Percentiles rank a stretch among this genome's conserved stretches.
Conservation (phyloP, 768 basidiomycete genomes). For the Phlebiopsis flavidoalba region DNA sequence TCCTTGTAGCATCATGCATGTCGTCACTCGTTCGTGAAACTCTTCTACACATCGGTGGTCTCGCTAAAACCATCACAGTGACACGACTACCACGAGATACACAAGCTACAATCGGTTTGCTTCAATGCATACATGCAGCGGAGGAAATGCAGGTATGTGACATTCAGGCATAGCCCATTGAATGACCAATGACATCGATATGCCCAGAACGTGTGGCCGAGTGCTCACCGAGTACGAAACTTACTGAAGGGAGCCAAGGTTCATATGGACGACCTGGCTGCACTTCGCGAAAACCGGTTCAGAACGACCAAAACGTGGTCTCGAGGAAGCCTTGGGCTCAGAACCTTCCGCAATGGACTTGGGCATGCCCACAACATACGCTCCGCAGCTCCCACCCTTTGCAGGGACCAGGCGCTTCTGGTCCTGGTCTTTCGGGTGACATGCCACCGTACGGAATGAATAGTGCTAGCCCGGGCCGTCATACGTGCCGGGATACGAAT, state of each 20-base stretch:
- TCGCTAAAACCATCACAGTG: conserved; percentile 37
- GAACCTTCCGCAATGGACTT: conserved; percentile 11
- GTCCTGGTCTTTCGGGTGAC: not conserved
- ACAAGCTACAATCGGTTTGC: conserved; percentile 62
- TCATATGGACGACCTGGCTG: conserved; percentile 32
- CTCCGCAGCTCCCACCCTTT: conserved; percentile 3
- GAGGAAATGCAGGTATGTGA: conserved; percentile 61
- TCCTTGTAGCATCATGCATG: conserved; percentile 68
- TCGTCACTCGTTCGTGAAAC: conserved; percentile 53
- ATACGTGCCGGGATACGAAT: conserved; percentile 21
- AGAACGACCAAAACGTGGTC: conserved; percentile 18
- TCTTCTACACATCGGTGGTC: conserved; percentile 5
- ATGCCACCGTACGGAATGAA: not conserved
- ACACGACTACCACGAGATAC: conserved; percentile 66
- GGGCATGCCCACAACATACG: not conserved
- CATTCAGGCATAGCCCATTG: not conserved
- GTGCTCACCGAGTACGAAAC: conserved; percentile 60
- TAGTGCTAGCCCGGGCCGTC: conserved; percentile 3
- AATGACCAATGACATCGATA: not conserved
- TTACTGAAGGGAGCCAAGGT: conserved; percentile 64
- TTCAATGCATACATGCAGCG: conserved; percentile 57
- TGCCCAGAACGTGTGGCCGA: conserved; percentile 64
- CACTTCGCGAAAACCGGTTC: not conserved
- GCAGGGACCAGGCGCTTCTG: not conserved
- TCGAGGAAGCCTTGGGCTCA: conserved; percentile 18